Base-by-base conservation (phyloP, 176 grass and related monocot genomes). In the Typha latifolia region DNA sequence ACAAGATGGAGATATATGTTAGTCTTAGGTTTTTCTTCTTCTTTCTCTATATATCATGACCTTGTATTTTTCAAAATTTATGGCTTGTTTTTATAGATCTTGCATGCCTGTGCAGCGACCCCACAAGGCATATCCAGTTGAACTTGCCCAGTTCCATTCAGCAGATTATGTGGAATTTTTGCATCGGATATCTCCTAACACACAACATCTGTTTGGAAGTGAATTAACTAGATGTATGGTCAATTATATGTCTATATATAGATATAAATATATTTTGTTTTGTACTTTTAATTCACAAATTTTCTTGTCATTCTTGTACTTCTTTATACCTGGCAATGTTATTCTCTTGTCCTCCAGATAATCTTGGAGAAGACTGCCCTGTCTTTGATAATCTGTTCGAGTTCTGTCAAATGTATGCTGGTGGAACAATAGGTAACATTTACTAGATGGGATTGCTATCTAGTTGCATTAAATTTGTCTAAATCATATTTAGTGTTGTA, bases 1-100 rank as follows among this genome's bases (percentile, higher is more conserved):
- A 91, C 68, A 97, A 91, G 75, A 92, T 97, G 93, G 93, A 97
- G 85, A 97, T 97, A 72, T 97, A 86, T 89, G 93, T 92, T 61
- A 70, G 88, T 84, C 77, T 68, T 76, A 21, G 21, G 18, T 72
- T 74, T 66, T 37, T 76, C 56, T 49, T 55, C 32, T 76, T 74
- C 27, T 4, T 63, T 80, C 66, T 70, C 3, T 14, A 65, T 82
- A 64, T 59, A 12, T 66, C 5, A 51, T 69, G 63, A 51, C 29
- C 6, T 63, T 43, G 16, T 49, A 52, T 24, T 47, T 27, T 26
- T 62, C 74, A 64, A 49, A n/a, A 61, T 71, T 61, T 66, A 18
- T 64, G 22, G 23, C 4, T 66, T 34, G 31, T 11, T 69, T 10
- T 66, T 14, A 74, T 74, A 50, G 67, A 32, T 63, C 22, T 10